Evolutionary conservation across 345 rosid genomes (phyloP).

Genomic region (Angophora floribunda): DNA sequence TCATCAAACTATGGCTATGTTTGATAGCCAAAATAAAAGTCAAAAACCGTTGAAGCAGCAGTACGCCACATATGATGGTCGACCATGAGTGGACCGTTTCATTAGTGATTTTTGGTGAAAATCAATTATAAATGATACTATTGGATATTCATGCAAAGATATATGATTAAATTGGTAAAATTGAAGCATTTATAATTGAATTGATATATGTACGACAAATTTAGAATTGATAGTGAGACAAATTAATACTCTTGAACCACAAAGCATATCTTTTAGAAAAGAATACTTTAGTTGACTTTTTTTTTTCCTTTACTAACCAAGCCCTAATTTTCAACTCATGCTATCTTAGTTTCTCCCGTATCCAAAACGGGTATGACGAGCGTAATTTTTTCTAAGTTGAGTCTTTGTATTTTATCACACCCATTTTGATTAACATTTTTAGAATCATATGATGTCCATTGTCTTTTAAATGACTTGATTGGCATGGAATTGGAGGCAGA

Average conservation of each 20-base stretch:
- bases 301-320: neutral
- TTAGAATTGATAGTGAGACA: rapidly evolving
- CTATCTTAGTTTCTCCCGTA: no score
- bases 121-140: rapidly evolving
- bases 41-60: rapidly evolving
- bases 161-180: no score
- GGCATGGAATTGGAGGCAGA: rapidly evolving
- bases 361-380: no score
- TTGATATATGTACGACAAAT: rapidly evolving
- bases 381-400: no score
- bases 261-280: neutral
- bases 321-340: neutral
- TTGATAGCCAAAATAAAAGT: neutral
- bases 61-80: rapidly evolving
- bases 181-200: no score
- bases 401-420: no score
- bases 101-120: rapidly evolving
- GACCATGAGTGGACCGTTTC: rapidly evolving
- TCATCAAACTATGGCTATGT: rapidly evolving
- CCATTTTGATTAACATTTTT: no score
- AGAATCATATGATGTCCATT: no score
- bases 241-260: rapidly evolving
- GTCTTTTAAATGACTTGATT: neutral
- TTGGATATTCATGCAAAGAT: rapidly evolving
- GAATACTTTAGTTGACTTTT: neutral